Percentiles rank a stretch among this genome's conserved stretches.
phyloP scores from a whole-genome alignment of 768 basidiomycete species.

The Suillus tomentosus region DNA sequence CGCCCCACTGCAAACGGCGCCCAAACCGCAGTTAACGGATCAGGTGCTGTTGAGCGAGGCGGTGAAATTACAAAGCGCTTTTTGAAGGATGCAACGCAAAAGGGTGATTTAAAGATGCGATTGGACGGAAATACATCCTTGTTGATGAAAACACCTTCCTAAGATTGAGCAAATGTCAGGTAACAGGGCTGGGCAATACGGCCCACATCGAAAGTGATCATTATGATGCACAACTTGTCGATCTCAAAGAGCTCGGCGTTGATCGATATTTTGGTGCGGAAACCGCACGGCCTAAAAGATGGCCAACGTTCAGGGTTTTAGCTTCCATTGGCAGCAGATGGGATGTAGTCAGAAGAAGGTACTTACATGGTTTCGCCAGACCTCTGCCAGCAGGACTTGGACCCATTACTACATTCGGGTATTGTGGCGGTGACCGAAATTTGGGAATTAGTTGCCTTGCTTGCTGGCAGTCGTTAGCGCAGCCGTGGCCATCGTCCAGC shows the following conservation, averaged over 20 bases:
- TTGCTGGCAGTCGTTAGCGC: constrained; percentile 34
- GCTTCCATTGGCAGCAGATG: constrained; percentile 4
- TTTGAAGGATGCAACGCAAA: background rate
- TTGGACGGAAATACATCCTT: background rate
- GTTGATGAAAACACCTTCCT: background rate
- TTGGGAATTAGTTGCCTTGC: constrained; percentile 22
- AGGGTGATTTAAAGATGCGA: background rate
- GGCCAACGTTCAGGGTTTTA: background rate
- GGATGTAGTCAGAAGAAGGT: constrained; percentile 1
- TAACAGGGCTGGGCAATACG: background rate
- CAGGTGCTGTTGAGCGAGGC: constrained; percentile 1
- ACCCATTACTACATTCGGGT: constrained; percentile 7
- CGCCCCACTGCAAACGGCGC: background rate
- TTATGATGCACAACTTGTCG: constrained; percentile 1
- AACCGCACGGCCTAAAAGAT: constrained; percentile 3
- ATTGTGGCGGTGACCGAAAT: constrained; percentile 21
- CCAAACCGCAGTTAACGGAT: background rate
- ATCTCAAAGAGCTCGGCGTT: background rate
- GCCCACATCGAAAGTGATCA: background rate
- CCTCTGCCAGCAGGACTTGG: constrained; percentile 3
- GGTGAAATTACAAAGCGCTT: background rate
- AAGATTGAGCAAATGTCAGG: background rate
- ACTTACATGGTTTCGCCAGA: constrained; percentile 2
- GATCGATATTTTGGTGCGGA: constrained; percentile 4
- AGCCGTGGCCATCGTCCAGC: constrained; percentile 29